A percentile compares a stretch with the other conserved stretches of the same genome.
These are phyloP conservation scores for Lonicera japonica DNA, from an alignment of 129 eudicot species.

Conservation along the genomic window DNA sequence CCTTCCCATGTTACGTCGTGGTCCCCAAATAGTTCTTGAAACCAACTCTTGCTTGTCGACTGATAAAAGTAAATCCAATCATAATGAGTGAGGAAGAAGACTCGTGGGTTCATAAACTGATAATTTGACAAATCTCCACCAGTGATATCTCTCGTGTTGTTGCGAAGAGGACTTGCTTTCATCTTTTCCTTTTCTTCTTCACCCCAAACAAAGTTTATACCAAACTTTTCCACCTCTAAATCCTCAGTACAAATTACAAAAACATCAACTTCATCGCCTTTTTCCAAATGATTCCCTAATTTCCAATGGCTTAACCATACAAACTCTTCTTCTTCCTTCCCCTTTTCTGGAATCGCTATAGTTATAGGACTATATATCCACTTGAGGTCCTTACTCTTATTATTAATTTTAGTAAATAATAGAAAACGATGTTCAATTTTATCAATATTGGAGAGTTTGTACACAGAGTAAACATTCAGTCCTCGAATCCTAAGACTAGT, in stretches of 20 bases:
- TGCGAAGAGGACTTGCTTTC: too few relatives aligned
- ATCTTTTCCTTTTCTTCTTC: background rate
- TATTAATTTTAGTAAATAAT: background rate
- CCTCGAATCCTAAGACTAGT: background rate
- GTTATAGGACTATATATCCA: background rate
- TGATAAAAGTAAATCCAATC: too few relatives aligned
- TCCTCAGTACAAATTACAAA: background rate
- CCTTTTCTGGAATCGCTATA: background rate
- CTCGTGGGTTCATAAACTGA: too few relatives aligned
- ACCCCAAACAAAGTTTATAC: background rate
- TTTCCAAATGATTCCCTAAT: background rate
- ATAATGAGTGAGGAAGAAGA: too few relatives aligned
- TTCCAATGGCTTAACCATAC: slow-evolving; percentile 8
- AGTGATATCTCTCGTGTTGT: too few relatives aligned
- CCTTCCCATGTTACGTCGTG: too few relatives aligned
- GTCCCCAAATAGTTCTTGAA: too few relatives aligned
- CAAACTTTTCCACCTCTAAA: background rate
- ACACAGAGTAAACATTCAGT: background rate
- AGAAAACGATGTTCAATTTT: background rate
- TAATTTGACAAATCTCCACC: too few relatives aligned
- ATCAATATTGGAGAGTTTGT: background rate
- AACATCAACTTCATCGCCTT: slow-evolving; percentile 2
- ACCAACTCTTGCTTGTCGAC: too few relatives aligned
- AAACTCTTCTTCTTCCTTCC: background rate
- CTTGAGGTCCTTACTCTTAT: background rate